A percentile compares a stretch with the other conserved stretches of the same genome.
Conservation (phyloP, 2,329 filamentous ascomycete species). For the Sclerotinia glacialis region DNA sequence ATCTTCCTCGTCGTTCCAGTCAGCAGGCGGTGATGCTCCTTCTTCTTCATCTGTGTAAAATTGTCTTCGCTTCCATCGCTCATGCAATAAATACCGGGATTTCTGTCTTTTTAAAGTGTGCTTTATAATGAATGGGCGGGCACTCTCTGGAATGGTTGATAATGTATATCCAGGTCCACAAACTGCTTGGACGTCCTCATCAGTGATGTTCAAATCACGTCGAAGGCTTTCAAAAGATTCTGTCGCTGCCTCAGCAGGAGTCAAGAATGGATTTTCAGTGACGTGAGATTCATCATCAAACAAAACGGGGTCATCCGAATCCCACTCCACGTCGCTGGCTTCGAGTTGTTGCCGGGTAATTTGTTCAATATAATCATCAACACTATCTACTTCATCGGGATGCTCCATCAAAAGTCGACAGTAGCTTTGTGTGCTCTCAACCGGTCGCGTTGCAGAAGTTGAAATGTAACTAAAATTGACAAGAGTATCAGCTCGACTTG, state of each 20-base stretch:
- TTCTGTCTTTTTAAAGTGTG: conserved; percentile 33
- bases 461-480: conserved; percentile 34
- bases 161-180: conserved; percentile 33
- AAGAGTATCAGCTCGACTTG: conserved; percentile 60
- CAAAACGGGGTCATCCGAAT: not conserved
- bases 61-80: conserved; percentile 72
- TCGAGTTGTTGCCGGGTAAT: conserved; percentile 6
- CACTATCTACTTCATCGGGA: conserved; percentile 29
- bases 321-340: not conserved
- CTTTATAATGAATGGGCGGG: conserved; percentile 32
- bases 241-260: not conserved
- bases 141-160: conserved; percentile 28
- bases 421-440: conserved; percentile 27
- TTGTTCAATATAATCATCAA: conserved; percentile 28
- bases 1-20: conserved; percentile 62
- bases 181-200: conserved; percentile 37
- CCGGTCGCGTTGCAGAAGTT: not conserved
- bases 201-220: conserved; percentile 32
- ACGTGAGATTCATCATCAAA: not conserved
- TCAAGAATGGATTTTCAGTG: not conserved
- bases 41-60: conserved; percentile 89
- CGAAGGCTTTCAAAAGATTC: conserved; percentile 30
- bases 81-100: conserved; percentile 48
- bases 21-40: conserved; percentile 61
- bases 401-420: conserved; percentile 36